Conservation (phyloP, 2,329 filamentous ascomycete species). For the Aspergillus tanneri region DNA sequence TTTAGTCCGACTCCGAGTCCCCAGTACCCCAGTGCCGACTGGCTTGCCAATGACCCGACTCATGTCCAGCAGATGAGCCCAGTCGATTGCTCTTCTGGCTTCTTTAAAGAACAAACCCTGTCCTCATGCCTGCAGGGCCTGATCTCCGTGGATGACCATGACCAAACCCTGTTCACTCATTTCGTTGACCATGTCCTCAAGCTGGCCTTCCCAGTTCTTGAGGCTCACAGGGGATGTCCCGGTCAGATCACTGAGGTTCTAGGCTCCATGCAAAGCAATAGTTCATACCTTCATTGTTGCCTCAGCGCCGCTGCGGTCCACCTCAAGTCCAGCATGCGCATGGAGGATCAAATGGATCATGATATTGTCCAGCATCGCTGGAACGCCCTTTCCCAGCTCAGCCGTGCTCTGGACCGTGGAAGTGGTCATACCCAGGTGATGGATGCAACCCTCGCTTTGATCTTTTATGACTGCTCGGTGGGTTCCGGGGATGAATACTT, state of each 20-base stretch:
- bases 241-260: slow-evolving; percentile 4
- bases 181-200: slow-evolving; percentile 84
- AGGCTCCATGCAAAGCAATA: slow-evolving; percentile 56
- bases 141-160: slow-evolving; percentile 68
- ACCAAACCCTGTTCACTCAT: slow-evolving; percentile 81
- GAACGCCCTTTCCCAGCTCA: slow-evolving; percentile 79
- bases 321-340: slow-evolving; percentile 65
- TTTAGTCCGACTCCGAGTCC: too few relatives aligned
- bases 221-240: neutral
- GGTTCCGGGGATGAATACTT: slow-evolving; percentile 79
- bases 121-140: too few relatives aligned
- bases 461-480: slow-evolving; percentile 91
- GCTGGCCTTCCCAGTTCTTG: slow-evolving; percentile 27
- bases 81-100: too few relatives aligned
- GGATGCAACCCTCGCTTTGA: slow-evolving; percentile 87
- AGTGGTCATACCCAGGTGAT: slow-evolving; percentile 81
- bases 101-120: too few relatives aligned
- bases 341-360: slow-evolving; percentile 14
- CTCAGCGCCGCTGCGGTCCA: slow-evolving; percentile 89
- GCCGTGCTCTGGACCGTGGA: slow-evolving; percentile 73
- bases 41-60: too few relatives aligned
- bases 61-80: too few relatives aligned
- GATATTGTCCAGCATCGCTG: slow-evolving; percentile 71
- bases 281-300: slow-evolving; percentile 89
- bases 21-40: too few relatives aligned